Evolutionary conservation across 108 stramenopile genomes (phyloP).

Genomic region (Nannochloropsis oceanica): DNA sequence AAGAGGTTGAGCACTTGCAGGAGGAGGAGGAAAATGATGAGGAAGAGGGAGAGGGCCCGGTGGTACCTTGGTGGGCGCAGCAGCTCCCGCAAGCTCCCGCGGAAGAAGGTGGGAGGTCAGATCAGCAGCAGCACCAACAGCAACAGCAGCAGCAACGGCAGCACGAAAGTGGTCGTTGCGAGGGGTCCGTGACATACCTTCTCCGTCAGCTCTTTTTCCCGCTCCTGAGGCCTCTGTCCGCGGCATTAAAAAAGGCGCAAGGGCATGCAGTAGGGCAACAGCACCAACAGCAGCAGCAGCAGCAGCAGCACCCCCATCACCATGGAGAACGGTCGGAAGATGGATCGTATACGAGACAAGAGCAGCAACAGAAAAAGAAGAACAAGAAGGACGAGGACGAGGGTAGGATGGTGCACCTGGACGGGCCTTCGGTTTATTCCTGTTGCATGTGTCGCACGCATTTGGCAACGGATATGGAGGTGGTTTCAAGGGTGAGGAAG

Average conservation of each 20-base stretch:
- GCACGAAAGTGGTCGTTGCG: background rate
- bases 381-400: background rate
- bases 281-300: no score
- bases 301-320: background rate
- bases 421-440: slow-evolving; percentile 66
- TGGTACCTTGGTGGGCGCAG: no score
- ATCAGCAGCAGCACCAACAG: no score
- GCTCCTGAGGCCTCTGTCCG: background rate
- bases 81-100: no score
- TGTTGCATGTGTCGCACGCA: slow-evolving; percentile 75
- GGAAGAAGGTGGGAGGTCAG: no score
- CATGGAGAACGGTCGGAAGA: background rate
- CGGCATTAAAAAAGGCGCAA: background rate
- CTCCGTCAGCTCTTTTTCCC: background rate
- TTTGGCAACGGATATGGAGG: slow-evolving; percentile 73
- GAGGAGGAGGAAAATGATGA: background rate
- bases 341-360: no score
- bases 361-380: background rate
- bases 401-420: slow-evolving; percentile 42
- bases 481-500: slow-evolving; percentile 49
- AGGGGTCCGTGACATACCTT: background rate
- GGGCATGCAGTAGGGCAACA: background rate
- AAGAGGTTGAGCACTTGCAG: background rate
- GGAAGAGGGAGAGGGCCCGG: background rate
- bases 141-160: no score